phyloP scores from a whole-genome alignment of 2,329 filamentous ascomycete genomes.

The Aspergillus fijiensis region DNA sequence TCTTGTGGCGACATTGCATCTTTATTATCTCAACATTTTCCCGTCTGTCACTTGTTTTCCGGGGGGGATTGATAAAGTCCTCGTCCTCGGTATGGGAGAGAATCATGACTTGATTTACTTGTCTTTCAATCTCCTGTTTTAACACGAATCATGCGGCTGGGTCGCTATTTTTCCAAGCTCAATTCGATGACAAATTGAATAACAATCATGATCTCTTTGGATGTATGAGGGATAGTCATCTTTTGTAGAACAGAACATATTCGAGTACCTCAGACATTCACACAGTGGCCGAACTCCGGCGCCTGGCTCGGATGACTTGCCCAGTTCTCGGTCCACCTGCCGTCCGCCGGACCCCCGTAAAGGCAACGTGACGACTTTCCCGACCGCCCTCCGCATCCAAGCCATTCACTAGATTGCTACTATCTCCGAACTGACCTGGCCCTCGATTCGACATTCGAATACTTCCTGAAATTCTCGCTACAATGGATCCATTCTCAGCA shows the following conservation, averaged over 20 bases:
- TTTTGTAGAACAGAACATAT: too few species aligned
- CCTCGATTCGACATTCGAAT: not conserved
- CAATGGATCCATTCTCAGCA: conserved; percentile 64
- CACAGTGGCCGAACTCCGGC: not conserved
- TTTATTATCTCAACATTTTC: not conserved
- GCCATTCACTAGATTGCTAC: not conserved
- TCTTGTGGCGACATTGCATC: not conserved
- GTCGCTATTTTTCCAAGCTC: conserved; percentile 14
- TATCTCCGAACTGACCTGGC: not conserved
- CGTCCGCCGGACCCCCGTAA: conserved; percentile 13
- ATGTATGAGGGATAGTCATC: too few species aligned
- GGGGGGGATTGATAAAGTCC: not conserved
- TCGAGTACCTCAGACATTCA: not conserved
- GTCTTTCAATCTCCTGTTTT: conserved; percentile 19
- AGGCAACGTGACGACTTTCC: conserved; percentile 26
- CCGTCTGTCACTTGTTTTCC: not conserved
- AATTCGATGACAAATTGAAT: not conserved
- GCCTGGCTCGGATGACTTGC: conserved; percentile 13
- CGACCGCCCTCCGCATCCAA: conserved; percentile 7
- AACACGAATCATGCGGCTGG: conserved; percentile 25
- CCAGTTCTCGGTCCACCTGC: conserved; percentile 15
- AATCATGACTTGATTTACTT: conserved; percentile 18
- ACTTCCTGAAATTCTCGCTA: conserved; percentile 19
- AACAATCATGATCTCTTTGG: not conserved
- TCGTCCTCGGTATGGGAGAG: conserved; percentile 13